Conservation (phyloP, 352 stramenopile species). For the Phytophthora cryptogea region DNA sequence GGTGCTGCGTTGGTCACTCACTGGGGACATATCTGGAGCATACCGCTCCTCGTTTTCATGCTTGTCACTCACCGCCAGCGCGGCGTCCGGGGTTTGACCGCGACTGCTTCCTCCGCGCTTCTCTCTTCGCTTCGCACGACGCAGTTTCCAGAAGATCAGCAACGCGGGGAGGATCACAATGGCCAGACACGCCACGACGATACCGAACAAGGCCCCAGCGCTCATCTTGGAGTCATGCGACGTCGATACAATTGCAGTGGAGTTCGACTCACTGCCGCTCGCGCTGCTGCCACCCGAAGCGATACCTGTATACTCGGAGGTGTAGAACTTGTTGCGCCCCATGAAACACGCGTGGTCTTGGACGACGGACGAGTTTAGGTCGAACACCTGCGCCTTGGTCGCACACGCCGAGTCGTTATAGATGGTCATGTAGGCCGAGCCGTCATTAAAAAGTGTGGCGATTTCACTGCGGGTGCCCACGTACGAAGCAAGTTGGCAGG, state of each 20-base stretch:
- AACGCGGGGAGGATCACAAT: constrained; percentile 34
- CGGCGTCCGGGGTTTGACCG: constrained; percentile 14
- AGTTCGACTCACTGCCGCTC: constrained; percentile 16
- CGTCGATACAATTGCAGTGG: constrained; percentile 3
- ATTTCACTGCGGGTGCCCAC: constrained; percentile 38
- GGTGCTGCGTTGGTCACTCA: constrained; percentile 24
- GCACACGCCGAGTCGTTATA: constrained; percentile 46
- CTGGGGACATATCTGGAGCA: constrained; percentile 30
- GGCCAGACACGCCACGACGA: constrained; percentile 30
- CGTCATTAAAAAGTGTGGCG: constrained; percentile 38
- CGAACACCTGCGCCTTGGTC: constrained; percentile 32
- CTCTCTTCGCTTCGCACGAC: constrained; percentile 23
- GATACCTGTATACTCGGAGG: constrained; percentile 29
- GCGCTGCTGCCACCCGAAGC: not conserved
- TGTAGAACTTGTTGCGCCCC: constrained; percentile 46
- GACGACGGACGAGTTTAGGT: constrained; percentile 31
- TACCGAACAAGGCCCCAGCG: constrained; percentile 29
- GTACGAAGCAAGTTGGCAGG: constrained; percentile 44
- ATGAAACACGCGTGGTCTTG: constrained; percentile 29
- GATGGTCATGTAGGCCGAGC: constrained; percentile 44
- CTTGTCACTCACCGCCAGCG: constrained; percentile 37
- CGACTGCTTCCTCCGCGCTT: constrained; percentile 4
- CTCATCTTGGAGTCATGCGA: constrained; percentile 28
- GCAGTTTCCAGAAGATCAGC: constrained; percentile 34
- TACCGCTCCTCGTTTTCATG: constrained; percentile 33